These are phyloP conservation scores for Ogataea neopini DNA, from an alignment of 805 yeast species.

Conservation along the genomic window DNA sequence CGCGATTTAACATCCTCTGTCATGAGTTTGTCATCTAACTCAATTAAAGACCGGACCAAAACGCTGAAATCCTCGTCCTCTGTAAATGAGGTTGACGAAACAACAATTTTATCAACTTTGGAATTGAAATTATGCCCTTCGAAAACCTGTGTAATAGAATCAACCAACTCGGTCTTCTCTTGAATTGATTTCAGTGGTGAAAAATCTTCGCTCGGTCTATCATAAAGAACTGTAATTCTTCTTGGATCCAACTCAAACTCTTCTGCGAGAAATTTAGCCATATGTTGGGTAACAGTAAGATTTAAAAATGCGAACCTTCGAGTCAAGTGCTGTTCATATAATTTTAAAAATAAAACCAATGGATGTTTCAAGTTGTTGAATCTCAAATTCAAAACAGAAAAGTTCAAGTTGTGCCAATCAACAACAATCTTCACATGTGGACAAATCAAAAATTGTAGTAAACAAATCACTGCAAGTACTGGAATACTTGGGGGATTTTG, in stretches of 20 bases:
- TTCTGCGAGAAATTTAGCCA: constrained; percentile 59
- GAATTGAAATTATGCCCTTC: constrained; percentile 21
- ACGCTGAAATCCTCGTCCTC: constrained; percentile 88
- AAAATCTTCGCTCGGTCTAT: constrained; percentile 78
- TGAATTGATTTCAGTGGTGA: constrained; percentile 44
- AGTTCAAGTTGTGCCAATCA: constrained; percentile 97
- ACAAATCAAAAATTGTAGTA: constrained; percentile 47
- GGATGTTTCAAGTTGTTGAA: constrained; percentile 56
- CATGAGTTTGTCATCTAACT: constrained; percentile 47
- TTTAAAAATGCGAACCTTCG: constrained; percentile 63
- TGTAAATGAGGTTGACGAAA: constrained; percentile 91
- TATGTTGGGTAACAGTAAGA: constrained; percentile 74
- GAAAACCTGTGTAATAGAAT: constrained; percentile 38
- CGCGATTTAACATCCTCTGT: constrained; percentile 40
- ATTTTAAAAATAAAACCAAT: constrained; percentile 56
- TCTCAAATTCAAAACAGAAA: constrained; percentile 72
- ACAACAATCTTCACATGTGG: constrained; percentile 63
- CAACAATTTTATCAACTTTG: constrained; percentile 57
- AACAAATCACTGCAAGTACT: constrained; percentile 59
- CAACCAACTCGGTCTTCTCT: constrained; percentile 35
- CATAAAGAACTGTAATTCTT: constrained; percentile 71
- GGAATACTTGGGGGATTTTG: constrained; percentile 97
- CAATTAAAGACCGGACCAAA: constrained; percentile 64
- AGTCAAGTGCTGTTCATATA: constrained; percentile 66
- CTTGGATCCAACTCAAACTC: constrained; percentile 53